A percentile compares a stretch with the other conserved stretches of the same genome.
Conservation (phyloP, 2,329 filamentous ascomycete species). For the Chrysoporthe austroafricana region DNA sequence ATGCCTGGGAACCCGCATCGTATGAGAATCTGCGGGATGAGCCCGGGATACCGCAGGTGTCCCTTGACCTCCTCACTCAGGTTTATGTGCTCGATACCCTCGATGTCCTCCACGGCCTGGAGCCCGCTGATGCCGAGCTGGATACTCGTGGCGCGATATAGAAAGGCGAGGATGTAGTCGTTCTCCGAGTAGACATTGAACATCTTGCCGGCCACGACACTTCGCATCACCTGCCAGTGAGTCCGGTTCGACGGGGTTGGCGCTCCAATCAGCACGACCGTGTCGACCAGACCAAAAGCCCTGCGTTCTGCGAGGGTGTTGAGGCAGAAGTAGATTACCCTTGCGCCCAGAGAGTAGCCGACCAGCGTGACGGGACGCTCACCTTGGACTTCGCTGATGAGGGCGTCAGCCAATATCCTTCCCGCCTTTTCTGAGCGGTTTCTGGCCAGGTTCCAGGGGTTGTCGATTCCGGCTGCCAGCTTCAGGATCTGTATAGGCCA, state of each 20-base stretch:
- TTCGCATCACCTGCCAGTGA: conserved; percentile 77
- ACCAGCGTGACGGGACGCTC: conserved; percentile 80
- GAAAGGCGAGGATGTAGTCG: conserved; percentile 83
- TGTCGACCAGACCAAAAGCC: conserved; percentile 84
- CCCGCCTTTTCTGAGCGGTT: conserved; percentile 81
- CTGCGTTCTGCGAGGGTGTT: conserved; percentile 74
- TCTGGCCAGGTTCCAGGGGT: conserved; percentile 79
- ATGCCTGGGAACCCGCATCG: conserved; percentile 56
- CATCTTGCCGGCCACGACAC: conserved; percentile 78
- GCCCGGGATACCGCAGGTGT: conserved; percentile 42
- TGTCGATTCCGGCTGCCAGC: conserved; percentile 72
- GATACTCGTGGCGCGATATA: conserved; percentile 83
- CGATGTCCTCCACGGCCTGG: conserved; percentile 70
- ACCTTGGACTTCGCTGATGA: conserved; percentile 81
- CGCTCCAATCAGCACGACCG: conserved; percentile 80
- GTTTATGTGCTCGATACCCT: conserved; percentile 64
- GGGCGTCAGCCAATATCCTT: conserved; percentile 76
- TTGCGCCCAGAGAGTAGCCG: conserved; percentile 80
- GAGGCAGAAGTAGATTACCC: conserved; percentile 82
- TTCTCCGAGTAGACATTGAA: conserved; percentile 90
- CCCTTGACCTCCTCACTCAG: conserved; percentile 55
- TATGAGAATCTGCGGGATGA: conserved; percentile 56
- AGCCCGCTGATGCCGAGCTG: conserved; percentile 84
- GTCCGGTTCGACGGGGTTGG: conserved; percentile 73
- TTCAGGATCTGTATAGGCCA: conserved; percentile 72